Evolutionary conservation across 768 basidiomycete genomes (phyloP), one percentile per base, ranked within the genome.

Genomic region (Lactifluus volemus): DNA sequence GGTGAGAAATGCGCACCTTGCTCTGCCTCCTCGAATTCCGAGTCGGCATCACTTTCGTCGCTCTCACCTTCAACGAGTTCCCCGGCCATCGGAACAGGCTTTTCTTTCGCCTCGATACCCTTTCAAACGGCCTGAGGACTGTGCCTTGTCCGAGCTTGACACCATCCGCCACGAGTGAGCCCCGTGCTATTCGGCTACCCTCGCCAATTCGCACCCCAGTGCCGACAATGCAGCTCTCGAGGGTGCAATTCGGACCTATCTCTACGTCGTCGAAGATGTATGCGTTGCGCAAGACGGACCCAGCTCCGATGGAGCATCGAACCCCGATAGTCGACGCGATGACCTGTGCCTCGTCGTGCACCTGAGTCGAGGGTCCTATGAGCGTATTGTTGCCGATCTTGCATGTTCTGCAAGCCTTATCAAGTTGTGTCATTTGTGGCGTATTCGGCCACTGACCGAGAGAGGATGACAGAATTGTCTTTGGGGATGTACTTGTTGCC

Each of bases 401-500:
- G 70, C 88, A 89, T 11, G 91, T 92, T 64, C 92, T 92, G 67
- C n/a, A n/a, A 47, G 54, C 19, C 49, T 29, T 12, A 42, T 50
- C 19, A 47, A 25, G 11, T 42, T 52, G 48, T n/a, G 39, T 53
- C 29, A 47, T 25, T 65, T 21, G 49, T 29, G 32, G 59, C 55
- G 47, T 9, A 44, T 42, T 53, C 52, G 36, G 6, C 64, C 80
- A 56, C 63, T 47, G 69, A 92, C 92, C 95, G 81, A n/a, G 93
- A 88, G 21, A 98, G 81, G 32, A 80, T 69, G 61, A 97, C 88
- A 4, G 88, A 81, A 63, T 83, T 81, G 64, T 89, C 85, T 66
- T 85, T 83, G 19, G 93, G 84, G 63, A 95, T 81, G 70, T 98
- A 99, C 66, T 88, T 86, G 73, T 94, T 92, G 6, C 92, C 93